phyloP scores from a whole-genome alignment of 163 green algal species.

The Volvox carteri region DNA sequence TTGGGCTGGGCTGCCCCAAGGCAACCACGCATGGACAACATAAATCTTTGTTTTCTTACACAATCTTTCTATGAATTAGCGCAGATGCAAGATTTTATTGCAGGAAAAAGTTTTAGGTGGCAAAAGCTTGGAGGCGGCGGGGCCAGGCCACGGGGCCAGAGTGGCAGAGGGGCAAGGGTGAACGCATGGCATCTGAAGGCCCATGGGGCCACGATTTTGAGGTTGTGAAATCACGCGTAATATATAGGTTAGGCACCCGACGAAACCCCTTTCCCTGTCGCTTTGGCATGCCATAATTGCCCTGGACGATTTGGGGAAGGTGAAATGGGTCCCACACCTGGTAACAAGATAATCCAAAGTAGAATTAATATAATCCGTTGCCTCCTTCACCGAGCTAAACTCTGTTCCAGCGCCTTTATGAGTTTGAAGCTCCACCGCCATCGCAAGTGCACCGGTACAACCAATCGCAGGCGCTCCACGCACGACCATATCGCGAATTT shows the following conservation, averaged over 20 bases:
- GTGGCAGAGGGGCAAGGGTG: neutral
- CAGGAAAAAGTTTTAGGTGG: neutral
- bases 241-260: too few relatives aligned
- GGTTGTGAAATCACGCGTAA: too few relatives aligned
- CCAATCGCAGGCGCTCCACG: constrained; percentile 96
- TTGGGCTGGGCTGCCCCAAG: too few relatives aligned
- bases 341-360: constrained; percentile 91
- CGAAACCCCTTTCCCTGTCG: too few relatives aligned
- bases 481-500: constrained; percentile 93
- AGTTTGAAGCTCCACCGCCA: constrained; percentile 83
- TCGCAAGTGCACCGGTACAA: constrained; percentile 87
- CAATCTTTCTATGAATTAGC: too few relatives aligned
- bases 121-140: neutral
- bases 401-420: constrained; percentile 48
- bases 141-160: neutral
- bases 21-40: too few relatives aligned
- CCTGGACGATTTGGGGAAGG: too few relatives aligned
- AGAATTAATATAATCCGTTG: constrained; percentile 79
- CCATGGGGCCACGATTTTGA: too few relatives aligned
- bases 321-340: constrained; percentile 68
- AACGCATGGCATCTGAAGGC: too few relatives aligned
- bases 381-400: constrained; percentile 47
- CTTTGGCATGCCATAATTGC: neutral
- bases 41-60: too few relatives aligned
- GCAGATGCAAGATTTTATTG: too few relatives aligned